Evolutionary conservation across 768 basidiomycete genomes (phyloP), one percentile per base, ranked within the genome.

Genomic region (Rhodosporidiobolus odoratus): DNA sequence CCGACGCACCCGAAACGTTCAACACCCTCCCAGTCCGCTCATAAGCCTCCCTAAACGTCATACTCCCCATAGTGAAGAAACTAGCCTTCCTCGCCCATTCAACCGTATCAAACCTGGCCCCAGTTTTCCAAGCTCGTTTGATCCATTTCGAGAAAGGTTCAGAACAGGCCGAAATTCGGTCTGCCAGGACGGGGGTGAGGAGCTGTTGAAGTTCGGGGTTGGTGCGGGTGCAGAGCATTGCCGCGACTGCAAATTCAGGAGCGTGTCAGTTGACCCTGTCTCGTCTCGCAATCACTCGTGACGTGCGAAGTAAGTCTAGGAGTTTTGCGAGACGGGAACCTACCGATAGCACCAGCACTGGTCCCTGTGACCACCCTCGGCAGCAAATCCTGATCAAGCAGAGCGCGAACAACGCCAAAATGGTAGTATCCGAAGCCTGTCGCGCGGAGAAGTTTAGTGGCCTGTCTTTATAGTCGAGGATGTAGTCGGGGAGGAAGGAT

Each of bases 21-120:
- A 99, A 83, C 35, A 95, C 89, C 47, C 95, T 58, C 34, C 95
- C 95, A 0, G 96, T 99, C 75, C 89, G 84, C 77, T 91, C 81
- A 76, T 95, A 98, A 2, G 95, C 95, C 78, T 99, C 96, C 58
- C 86, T 86, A 81, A 99, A 99, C 3, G 95, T 98, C 85, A 91
- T 86, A 2, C 43, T 56, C 25, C 72, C 71, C 59, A 73, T 84
- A 13, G 92, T 95, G 79, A 95, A 97, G 81, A 91, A 99, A 19
- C 86, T 82, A 61, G 88, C 86, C 85, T 96, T 96, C 74, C 85
- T 82, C 40, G 94, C 95, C 95, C 95, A 97, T 58, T 81, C 74
- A 35, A 94, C 83, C 41, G 91, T 88, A 73, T 96, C 92, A 78
- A 98, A 99, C 66, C 95, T 84, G n/a, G 96, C 95, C 16, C 96